Conservation (phyloP, 495 filamentous ascomycete species). For the Lasiosphaeris hirsuta region DNA sequence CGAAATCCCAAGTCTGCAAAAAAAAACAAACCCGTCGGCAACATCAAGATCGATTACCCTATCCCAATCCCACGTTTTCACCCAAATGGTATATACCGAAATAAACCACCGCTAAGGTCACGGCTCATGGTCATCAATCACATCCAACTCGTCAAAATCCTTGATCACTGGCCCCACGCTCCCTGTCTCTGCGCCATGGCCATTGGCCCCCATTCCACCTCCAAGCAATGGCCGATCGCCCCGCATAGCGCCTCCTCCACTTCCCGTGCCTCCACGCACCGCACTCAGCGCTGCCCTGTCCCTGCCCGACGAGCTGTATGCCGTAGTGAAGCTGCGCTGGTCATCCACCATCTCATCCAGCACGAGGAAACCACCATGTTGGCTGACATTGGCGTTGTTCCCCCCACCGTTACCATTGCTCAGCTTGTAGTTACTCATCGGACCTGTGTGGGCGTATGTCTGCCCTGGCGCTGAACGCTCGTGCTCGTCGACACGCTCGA, state of each 20-base stretch:
- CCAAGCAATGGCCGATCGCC: conserved; percentile 9
- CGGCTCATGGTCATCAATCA: conserved; percentile 25
- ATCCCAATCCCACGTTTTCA: too few relatives aligned
- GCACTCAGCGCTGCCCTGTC: conserved; percentile 20
- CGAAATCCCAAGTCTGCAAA: too few relatives aligned
- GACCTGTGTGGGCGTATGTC: conserved; percentile 16
- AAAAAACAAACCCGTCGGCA: too few relatives aligned
- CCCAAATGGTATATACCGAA: too few relatives aligned
- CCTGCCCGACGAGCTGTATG: conserved; percentile 18
- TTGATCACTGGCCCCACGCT: conserved; percentile 37
- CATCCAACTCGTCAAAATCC: conserved; percentile 45
- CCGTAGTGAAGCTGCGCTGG: conserved; percentile 25
- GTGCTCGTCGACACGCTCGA: conserved; percentile 27
- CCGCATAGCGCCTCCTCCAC: conserved; percentile 3
- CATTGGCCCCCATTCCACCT: conserved; percentile 14
- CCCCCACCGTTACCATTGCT: conserved; percentile 12
- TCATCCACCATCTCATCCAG: conserved; percentile 24
- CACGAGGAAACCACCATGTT: conserved; percentile 25
- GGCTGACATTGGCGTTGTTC: conserved; percentile 1
- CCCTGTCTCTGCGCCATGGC: conserved; percentile 20
- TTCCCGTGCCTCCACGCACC: conserved; percentile 6
- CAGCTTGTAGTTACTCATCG: conserved; percentile 12
- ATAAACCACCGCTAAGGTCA: conserved; percentile 1
- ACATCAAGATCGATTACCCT: too few relatives aligned
- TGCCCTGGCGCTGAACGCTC: conserved; percentile 23